Evolutionary conservation across 2,329 filamentous ascomycete genomes (phyloP).

Genomic region (Arthrobotrys entomopaga): DNA sequence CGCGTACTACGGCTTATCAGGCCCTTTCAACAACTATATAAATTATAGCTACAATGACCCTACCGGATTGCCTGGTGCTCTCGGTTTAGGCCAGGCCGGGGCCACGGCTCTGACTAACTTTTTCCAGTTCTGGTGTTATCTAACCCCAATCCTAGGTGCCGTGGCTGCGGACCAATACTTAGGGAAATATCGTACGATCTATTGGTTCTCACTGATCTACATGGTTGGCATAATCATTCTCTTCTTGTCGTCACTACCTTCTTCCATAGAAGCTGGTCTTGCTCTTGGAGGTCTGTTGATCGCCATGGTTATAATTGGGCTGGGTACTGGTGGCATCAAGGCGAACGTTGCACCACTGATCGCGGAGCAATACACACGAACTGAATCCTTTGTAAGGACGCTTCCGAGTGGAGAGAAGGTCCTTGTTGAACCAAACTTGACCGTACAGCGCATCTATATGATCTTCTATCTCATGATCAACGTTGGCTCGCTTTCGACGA

Average conservation of each 20-base stretch:
- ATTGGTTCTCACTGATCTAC: conserved; percentile 69
- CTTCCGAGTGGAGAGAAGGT: conserved; percentile 69
- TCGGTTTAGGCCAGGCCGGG: conserved; percentile 68
- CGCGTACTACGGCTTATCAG: conserved; percentile 68
- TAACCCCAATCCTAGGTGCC: conserved; percentile 67
- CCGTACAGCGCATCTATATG: conserved; percentile 76
- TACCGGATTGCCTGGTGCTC: conserved; percentile 64
- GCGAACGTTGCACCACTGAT: conserved; percentile 70
- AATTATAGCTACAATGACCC: conserved; percentile 53
- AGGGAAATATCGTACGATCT: conserved; percentile 71
- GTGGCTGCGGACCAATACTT: conserved; percentile 71
- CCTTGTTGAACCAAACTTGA: conserved; percentile 73
- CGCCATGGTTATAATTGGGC: conserved; percentile 71
- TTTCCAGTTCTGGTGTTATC: conserved; percentile 67
- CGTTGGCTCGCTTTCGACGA: conserved; percentile 73
- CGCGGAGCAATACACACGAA: conserved; percentile 73
- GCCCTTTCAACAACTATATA: conserved; percentile 64
- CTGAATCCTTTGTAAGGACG: conserved; percentile 67
- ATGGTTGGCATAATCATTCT: conserved; percentile 69
- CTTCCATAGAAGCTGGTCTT: conserved; percentile 65
- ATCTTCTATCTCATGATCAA: conserved; percentile 81
- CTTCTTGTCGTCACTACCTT: conserved; percentile 67
- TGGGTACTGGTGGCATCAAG: conserved; percentile 77
- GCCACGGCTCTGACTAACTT: conserved; percentile 69
- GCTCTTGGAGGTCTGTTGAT: conserved; percentile 68